Percentiles rank a stretch among this genome's conserved stretches.
Evolutionary conservation across 805 yeast species (phyloP).

Genomic region (Isabelozyma gotoi): DNA sequence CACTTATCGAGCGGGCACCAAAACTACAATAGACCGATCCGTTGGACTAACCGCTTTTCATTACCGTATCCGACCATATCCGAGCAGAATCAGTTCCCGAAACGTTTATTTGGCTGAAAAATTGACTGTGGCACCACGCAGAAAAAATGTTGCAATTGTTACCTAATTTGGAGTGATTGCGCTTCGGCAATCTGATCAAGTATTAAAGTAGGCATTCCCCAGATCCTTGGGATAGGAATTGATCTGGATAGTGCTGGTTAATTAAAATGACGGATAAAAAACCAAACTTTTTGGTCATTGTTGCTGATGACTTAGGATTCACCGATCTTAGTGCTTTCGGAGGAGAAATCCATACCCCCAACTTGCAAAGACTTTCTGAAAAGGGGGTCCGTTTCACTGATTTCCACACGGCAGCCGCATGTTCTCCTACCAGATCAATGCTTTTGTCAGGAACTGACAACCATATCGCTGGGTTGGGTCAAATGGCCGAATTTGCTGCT

Average conservation of each 20-base stretch:
- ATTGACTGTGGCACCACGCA: background rate
- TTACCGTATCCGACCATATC: too few relatives aligned
- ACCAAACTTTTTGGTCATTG: conserved; percentile 55
- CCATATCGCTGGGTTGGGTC: conserved; percentile 61
- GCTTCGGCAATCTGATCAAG: too few relatives aligned
- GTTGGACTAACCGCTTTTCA: too few relatives aligned
- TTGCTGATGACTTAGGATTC: conserved; percentile 63
- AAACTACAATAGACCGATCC: too few relatives aligned
- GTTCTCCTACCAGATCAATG: conserved; percentile 66
- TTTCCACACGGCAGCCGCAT: conserved; percentile 63
- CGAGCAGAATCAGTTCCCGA: too few relatives aligned
- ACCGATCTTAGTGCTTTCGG: conserved; percentile 57
- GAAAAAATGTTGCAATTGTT: background rate
- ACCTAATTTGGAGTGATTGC: background rate
- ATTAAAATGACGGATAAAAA: conserved; percentile 11
- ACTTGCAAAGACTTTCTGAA: conserved; percentile 42
- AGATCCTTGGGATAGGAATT: background rate
- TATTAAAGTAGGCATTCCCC: too few relatives aligned
- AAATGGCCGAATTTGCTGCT: conserved; percentile 50
- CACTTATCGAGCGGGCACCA: too few relatives aligned
- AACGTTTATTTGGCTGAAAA: too few relatives aligned
- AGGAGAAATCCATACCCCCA: conserved; percentile 58
- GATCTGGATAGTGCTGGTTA: too few relatives aligned
- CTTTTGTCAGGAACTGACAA: conserved; percentile 60
- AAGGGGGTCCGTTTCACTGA: conserved; percentile 53